Evolutionary conservation across 768 basidiomycete genomes (phyloP), one percentile per base, ranked within the genome.

Genomic region (Boletus pseudopeckii): DNA sequence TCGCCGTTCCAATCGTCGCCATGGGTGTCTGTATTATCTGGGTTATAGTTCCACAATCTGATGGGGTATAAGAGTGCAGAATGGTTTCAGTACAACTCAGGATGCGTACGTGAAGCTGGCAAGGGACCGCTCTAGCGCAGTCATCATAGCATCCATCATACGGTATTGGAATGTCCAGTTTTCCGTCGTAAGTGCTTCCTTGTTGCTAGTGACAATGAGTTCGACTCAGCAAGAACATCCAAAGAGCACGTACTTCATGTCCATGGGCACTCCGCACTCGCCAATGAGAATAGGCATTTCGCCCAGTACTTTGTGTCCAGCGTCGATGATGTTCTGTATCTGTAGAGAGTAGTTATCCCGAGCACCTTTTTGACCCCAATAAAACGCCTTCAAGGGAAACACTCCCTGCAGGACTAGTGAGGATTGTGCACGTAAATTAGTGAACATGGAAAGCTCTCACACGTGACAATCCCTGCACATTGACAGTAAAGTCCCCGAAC

Each of bases 1-100:
- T 99, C 95, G 49, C 90, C 92, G 62, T 95, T 96, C 95, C 95
- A 97, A 66, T 85, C 72, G 66, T 98, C 95, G 15, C 96, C 96
- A 24, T 70, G 62, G 17, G 69, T 61, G 67, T 98, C 94, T 37
- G 80, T 78, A 71, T 98, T 98, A 48, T 78, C 74, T 0, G 95
- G 89, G 63, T 98, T 97, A 69, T 97, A 98, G 55, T 90, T 92
- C 96, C 96, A 98, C 7, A 98, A 72, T 2, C 93, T 97, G 61
- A 7, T 33, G 34, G 15, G 4, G 7, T 33, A 17, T 57, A 28
- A 49, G 48, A 20, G 20, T 33, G 8, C 17, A 32, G 22, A 15
- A 34, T 24, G 22, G 17, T 37, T 26, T 38, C 38, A 22, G 18
- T 32, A 18, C 33, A 22, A 36, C 11, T 52, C 34, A 13, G 36